Evolutionary conservation across 208 protist genomes (phyloP).

Genomic region (Phytomonas sp.): DNA sequence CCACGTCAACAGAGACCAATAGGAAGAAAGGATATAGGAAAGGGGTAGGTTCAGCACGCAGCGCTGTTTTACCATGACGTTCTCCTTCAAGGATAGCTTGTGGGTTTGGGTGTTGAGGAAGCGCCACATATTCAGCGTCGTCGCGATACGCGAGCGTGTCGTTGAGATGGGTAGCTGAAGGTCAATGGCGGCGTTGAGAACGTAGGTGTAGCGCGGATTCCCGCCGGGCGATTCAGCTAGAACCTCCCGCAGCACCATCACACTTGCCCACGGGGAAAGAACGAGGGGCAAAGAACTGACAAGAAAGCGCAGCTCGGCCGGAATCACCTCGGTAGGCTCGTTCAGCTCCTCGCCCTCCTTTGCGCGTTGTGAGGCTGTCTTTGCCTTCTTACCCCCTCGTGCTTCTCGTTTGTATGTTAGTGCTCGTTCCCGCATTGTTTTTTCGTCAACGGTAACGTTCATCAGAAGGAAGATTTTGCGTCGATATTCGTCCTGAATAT

Average conservation of each 20-base stretch:
- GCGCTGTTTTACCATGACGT: slow-evolving; percentile 67
- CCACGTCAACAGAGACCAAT: slow-evolving; percentile 83
- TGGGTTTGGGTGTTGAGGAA: slow-evolving; percentile 80
- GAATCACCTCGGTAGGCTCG: slow-evolving; percentile 51
- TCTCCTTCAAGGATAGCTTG: slow-evolving; percentile 71
- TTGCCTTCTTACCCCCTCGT: neutral
- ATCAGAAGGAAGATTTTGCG: slow-evolving; percentile 87
- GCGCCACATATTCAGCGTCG: slow-evolving; percentile 83
- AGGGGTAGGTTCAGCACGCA: slow-evolving; percentile 77
- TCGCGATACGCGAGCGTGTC: slow-evolving; percentile 80
- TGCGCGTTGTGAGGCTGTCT: neutral
- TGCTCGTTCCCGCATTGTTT: slow-evolving; percentile 26
- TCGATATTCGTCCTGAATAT: slow-evolving; percentile 88
- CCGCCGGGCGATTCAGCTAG: slow-evolving; percentile 73
- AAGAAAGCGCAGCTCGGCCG: slow-evolving; percentile 76
- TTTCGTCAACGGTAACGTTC: slow-evolving; percentile 64
- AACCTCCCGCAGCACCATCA: slow-evolving; percentile 85
- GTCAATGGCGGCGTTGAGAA: slow-evolving; percentile 85
- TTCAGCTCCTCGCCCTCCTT: slow-evolving; percentile 19
- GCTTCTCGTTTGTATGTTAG: neutral
- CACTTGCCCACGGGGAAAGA: slow-evolving; percentile 76
- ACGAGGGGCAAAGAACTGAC: slow-evolving; percentile 78
- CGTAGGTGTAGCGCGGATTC: slow-evolving; percentile 84
- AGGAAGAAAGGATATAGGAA: slow-evolving; percentile 81
- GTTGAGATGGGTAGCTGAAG: slow-evolving; percentile 85